Evolutionary conservation across 2,329 filamentous ascomycete genomes (phyloP).

Genomic region (Neoscytalidium dimidiatum): DNA sequence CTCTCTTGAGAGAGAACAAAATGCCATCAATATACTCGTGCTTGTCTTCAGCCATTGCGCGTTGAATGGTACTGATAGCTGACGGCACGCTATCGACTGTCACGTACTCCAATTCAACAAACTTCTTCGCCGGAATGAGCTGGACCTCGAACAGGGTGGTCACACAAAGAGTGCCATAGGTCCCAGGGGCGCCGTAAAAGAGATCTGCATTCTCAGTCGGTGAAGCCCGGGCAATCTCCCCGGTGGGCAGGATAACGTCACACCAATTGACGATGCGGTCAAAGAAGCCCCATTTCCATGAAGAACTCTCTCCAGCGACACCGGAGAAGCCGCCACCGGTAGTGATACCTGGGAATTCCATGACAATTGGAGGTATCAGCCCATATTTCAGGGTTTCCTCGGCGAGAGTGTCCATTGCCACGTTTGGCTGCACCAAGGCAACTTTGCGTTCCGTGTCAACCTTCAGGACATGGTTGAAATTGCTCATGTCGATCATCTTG

Average conservation of each 20-base stretch:
- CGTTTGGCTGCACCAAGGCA: slow-evolving; percentile 66
- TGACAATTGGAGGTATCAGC: slow-evolving; percentile 65
- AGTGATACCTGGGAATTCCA: slow-evolving; percentile 72
- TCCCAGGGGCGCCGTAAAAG: slow-evolving; percentile 61
- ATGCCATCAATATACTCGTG: slow-evolving; percentile 73
- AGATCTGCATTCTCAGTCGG: slow-evolving; percentile 53
- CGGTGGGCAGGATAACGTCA: slow-evolving; percentile 64
- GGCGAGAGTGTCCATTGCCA: slow-evolving; percentile 67
- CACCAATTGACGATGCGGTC: slow-evolving; percentile 63
- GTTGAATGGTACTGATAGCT: slow-evolving; percentile 51
- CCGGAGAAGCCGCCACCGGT: slow-evolving; percentile 68
- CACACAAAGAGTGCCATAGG: slow-evolving; percentile 63
- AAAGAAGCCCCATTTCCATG: slow-evolving; percentile 67
- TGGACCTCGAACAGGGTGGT: slow-evolving; percentile 63
- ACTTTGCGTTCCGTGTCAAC: slow-evolving; percentile 46
- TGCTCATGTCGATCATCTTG: slow-evolving; percentile 51
- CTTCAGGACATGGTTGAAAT: slow-evolving; percentile 49
- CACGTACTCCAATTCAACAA: slow-evolving; percentile 64
- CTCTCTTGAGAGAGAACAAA: slow-evolving; percentile 57
- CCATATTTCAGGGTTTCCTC: slow-evolving; percentile 57
- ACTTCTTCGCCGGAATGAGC: slow-evolving; percentile 55
- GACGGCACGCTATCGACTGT: slow-evolving; percentile 53
- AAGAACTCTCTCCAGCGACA: slow-evolving; percentile 67
- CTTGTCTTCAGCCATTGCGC: slow-evolving; percentile 42
- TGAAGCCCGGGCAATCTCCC: slow-evolving; percentile 54